Evolutionary conservation across 176 grass and related monocot genomes (phyloP).

Genomic region (Musa itinerans): DNA sequence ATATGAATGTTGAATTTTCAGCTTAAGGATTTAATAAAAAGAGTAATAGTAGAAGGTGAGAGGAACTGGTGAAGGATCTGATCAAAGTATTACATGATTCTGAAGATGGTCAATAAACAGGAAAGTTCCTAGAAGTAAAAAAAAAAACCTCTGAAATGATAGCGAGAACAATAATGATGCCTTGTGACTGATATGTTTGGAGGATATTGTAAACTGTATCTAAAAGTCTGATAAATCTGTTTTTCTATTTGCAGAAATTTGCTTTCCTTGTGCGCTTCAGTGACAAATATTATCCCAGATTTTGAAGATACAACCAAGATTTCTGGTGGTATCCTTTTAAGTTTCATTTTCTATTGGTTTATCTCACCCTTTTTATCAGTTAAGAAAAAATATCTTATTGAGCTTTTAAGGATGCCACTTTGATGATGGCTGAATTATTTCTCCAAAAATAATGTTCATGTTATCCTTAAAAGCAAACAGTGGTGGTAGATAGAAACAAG

Average conservation of each 20-base stretch:
- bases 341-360: not conserved
- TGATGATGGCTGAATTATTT: slow-evolving; percentile 7
- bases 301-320: slow-evolving; percentile 52
- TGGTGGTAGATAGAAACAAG: slow-evolving; percentile 48
- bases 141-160: no score
- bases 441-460: slow-evolving; percentile 7
- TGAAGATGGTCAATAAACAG: no score
- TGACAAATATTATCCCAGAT: slow-evolving; percentile 57
- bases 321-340: slow-evolving; percentile 86
- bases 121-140: no score
- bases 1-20: no score
- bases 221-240: not conserved
- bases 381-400: no score
- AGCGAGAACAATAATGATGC: not conserved
- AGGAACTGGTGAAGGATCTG: no score
- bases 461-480: slow-evolving; percentile 40
- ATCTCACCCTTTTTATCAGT: no score
- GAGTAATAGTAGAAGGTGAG: no score
- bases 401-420: not conserved
- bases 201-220: not conserved
- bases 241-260: slow-evolving; percentile 37
- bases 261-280: slow-evolving; percentile 57
- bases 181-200: not conserved
- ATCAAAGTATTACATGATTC: no score
- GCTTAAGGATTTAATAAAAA: no score